Percentiles rank a stretch among this genome's conserved stretches.
Conservation (phyloP, 768 basidiomycete species). For the Coprinellus aureogranulatus region DNA sequence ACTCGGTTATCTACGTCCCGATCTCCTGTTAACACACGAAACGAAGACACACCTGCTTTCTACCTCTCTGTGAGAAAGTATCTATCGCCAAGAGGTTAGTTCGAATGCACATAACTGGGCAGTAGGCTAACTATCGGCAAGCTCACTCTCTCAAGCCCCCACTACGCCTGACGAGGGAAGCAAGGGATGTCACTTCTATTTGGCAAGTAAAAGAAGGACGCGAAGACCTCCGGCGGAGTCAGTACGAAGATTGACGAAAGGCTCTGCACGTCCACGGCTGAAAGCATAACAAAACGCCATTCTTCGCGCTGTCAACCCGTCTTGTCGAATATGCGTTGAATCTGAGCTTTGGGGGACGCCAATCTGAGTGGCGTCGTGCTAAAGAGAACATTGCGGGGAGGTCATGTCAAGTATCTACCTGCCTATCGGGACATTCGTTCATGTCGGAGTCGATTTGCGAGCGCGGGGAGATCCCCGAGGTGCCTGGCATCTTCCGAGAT, state of each 20-base stretch:
- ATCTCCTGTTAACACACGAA: no score
- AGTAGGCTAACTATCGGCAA: no score
- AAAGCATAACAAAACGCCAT: not conserved
- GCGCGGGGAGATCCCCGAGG: slow-evolving; percentile 2
- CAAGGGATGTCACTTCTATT: not conserved
- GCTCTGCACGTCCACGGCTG: not conserved
- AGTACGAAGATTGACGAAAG: not conserved
- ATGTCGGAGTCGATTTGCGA: slow-evolving; percentile 1
- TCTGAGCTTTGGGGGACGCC: slow-evolving; percentile 1
- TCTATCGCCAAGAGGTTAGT: no score
- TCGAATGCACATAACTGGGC: not conserved
- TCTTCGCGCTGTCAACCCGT: slow-evolving; percentile 10
- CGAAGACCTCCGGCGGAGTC: not conserved
- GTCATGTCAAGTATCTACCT: not conserved
- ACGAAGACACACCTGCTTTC: no score
- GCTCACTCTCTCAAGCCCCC: no score
- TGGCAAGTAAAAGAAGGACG: not conserved
- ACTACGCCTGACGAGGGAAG: not conserved
- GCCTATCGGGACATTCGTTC: not conserved
- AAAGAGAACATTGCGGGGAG: not conserved
- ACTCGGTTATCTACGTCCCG: no score
- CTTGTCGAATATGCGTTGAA: slow-evolving; percentile 8
- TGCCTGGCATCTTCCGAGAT: slow-evolving; percentile 5
- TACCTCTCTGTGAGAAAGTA: no score
- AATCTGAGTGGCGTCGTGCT: slow-evolving; percentile 12